These are phyloP conservation scores for Rosa chinensis DNA, from an alignment of 306 rosid species.

Conservation along the genomic window DNA sequence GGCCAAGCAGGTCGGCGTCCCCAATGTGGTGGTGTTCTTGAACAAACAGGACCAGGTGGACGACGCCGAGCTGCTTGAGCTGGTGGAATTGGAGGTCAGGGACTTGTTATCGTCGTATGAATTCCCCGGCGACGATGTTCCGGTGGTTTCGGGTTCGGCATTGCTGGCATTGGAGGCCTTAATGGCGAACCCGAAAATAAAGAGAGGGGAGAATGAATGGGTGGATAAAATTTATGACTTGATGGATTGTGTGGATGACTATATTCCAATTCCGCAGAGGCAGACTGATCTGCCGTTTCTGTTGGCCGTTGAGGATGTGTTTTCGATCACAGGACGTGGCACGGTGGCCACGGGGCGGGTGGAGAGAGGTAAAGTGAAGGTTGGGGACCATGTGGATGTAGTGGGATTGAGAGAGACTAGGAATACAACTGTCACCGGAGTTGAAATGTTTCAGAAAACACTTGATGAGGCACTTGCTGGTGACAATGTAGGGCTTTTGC, in stretches of 20 bases:
- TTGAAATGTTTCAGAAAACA: conserved; percentile 37
- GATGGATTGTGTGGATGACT: conserved; percentile 35
- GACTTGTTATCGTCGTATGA: conserved; percentile 30
- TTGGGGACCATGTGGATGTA: conserved; percentile 30
- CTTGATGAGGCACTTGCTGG: conserved; percentile 38
- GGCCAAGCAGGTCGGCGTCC: conserved; percentile 37
- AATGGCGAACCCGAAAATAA: conserved; percentile 32
- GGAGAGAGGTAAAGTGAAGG: conserved; percentile 34
- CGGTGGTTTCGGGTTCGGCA: conserved; percentile 35
- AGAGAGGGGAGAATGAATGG: conserved; percentile 36
- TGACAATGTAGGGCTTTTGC: conserved; percentile 38
- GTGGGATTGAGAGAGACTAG: conserved; percentile 35
- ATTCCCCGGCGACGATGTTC: conserved; percentile 37
- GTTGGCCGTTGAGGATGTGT: conserved; percentile 35
- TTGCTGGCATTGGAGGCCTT: conserved; percentile 36
- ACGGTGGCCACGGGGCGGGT: conserved; percentile 37
- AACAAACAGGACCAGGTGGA: conserved; percentile 39
- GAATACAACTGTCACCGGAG: conserved; percentile 34
- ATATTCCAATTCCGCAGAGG: conserved; percentile 34
- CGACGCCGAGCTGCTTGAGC: conserved; percentile 34
- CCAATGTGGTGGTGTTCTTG: conserved; percentile 35
- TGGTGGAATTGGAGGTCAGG: conserved; percentile 38
- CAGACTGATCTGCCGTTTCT: conserved; percentile 34
- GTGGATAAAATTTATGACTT: conserved; percentile 30
- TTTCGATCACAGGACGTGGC: conserved; percentile 34